Base-by-base conservation (phyloP, 2,329 filamentous ascomycete species). In the Blumeriella jaapii region DNA sequence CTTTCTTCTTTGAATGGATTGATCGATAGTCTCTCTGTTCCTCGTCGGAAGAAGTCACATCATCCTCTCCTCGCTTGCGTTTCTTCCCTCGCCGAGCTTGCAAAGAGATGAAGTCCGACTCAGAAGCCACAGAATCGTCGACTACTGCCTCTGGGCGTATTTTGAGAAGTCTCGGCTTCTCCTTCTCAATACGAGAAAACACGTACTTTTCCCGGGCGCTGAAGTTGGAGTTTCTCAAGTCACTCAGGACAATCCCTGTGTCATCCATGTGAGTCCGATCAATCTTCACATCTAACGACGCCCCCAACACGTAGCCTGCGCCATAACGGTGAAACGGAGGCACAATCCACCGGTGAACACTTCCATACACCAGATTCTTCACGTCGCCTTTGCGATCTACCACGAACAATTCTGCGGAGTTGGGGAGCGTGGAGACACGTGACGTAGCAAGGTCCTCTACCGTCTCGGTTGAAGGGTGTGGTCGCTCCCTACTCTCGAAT, bases 351-450 rank as follows among this genome's bases (percentile, higher is more conserved):
- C 72, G 73, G 54, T 94, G 76, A 24, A 82, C 67, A 17, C 72
- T 69, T 2, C 82, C 83, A 55, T 87, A 95, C 16, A 69, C 69
- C 28, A 80, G 57, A 45, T 91, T 85, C 30, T 85, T 68, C 4
- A 68, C 63, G 50, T 96, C 89, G 0, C 89, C 87, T 51, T 74
- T 76, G 26, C 64, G 73, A 57, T 96, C 89, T 33, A 82, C 51
- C 28, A 73, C 49, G 54, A 73, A 87, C 3, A 68, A 53, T 24
- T 51, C 54, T 31, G 38, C 32, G 23, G 40, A 27, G 6, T 10
- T 27, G 10, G 9, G 26, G 3, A 10, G 14, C 24, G 33, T 17
- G 11, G 26, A 14, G 20, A 13, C 26, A 35, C 28, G 39, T 40
- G 34, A 31, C 22, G 34, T 12, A n/a, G n/a, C n/a, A n/a, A n/a